Base-by-base conservation (phyloP, 352 stramenopile genomes). In the Phytophthora litchii region DNA sequence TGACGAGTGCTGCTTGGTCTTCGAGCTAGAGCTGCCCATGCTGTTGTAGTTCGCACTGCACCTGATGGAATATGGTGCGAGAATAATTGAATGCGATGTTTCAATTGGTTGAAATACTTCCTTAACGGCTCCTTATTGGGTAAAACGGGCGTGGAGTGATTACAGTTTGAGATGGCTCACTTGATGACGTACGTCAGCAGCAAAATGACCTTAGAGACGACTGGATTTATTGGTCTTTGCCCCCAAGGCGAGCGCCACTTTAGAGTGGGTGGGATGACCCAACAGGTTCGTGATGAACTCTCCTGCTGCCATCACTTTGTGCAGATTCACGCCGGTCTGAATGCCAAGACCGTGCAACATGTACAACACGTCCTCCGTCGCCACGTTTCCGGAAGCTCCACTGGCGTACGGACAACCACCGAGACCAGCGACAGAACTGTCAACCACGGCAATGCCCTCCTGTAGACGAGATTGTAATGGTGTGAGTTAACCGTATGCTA, bases 291-390 rank as follows among this genome's bases (percentile, higher is more conserved):
- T 92, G 51, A 98, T 98, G 62, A 94, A 98, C 1, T 88, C 72
- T 13, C 94, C 89, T 16, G 86, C 89, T 40, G 91, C 77, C 17
- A 97, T 87, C n/a, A 99, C 70, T 72, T 94, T 92, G 17, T 89
- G 38, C n/a, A 99, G 59, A 71, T 98, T 86, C 14, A 98, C 89
- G 36, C 95, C 96, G 10, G 96, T 99, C n/a, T 78, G 62, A 29
- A 99, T 92, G 31, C 96, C 95, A 37, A 99, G 76, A 11, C 96
- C 96, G 46, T 99, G 72, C 29, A 99, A 64, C 95, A 99, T 98
- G 78, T 99, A 99, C 6, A 99, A 78, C 38, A 99, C 91, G 70
- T 99, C 96, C 74, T 99, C 96, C 0, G 96, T 99, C 9, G 96
- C 94, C 14, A 99, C 92, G 72, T 99, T 99, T 29, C 96, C 96